These are phyloP conservation scores for Cladorrhinum sp. DNA, from an alignment of 2,329 filamentous ascomycete genomes.

Conservation along the genomic window DNA sequence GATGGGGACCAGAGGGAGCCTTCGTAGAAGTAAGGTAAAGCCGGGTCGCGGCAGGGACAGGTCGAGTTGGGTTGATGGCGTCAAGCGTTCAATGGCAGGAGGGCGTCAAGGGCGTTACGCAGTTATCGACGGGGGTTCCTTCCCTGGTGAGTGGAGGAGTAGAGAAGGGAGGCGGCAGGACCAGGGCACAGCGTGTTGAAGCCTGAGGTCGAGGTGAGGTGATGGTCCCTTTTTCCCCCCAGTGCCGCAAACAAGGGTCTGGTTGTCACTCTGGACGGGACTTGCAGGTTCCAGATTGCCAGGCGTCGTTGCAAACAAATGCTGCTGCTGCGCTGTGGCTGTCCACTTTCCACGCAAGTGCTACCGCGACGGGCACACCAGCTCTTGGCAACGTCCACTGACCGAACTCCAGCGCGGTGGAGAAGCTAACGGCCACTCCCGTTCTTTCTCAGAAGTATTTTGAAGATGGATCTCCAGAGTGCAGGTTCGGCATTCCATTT, in stretches of 20 bases:
- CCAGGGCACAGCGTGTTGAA: conserved; percentile 8
- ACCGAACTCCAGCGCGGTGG: not conserved
- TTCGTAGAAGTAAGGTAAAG: not conserved
- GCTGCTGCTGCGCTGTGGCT: not conserved
- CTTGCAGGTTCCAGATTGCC: not conserved
- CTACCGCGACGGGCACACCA: too few species aligned
- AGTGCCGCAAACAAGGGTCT: conserved; percentile 12
- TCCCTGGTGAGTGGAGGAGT: not conserved
- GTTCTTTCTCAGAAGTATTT: too few species aligned
- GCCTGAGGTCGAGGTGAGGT: not conserved
- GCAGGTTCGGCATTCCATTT: not conserved
- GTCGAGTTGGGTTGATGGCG: not conserved
- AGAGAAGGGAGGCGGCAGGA: not conserved
- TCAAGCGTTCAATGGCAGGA: not conserved
- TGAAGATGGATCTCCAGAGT: too few species aligned
- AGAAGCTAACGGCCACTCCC: not conserved
- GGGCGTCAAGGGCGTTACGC: not conserved
- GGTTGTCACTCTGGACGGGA: conserved; percentile 2
- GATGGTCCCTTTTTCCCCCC: not conserved
- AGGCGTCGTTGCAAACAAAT: not conserved
- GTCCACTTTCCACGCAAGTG: not conserved
- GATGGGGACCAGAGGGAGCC: too few species aligned
- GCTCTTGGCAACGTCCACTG: not conserved
- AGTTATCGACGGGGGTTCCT: not conserved
- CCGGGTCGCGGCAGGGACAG: not conserved